Conservation (phyloP, 176 grass and related monocot genomes). For the Zoysia pacifica region DNA sequence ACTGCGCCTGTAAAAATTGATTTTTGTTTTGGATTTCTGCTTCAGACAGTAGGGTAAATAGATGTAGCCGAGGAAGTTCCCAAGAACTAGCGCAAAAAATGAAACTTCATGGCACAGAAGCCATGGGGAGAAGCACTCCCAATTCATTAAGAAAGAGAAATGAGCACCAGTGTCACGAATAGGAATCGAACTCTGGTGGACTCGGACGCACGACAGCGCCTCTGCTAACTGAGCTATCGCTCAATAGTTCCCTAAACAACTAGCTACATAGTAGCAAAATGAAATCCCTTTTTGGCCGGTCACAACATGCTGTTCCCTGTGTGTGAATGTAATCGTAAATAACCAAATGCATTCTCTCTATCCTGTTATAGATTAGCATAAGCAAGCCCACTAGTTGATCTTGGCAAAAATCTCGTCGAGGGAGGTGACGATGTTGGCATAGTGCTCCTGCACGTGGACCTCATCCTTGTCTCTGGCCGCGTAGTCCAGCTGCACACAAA, state of each 20-base stretch:
- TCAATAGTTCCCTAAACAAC: not conserved
- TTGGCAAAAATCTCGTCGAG: constrained; percentile 65
- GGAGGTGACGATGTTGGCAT: constrained; percentile 54
- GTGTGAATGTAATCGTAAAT: not conserved
- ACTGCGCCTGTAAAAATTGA: constrained; percentile 23
- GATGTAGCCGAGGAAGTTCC: constrained; percentile 43
- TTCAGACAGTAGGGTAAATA: constrained; percentile 33
- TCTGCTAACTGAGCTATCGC: too few species aligned
- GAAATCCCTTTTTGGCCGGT: constrained; percentile 42
- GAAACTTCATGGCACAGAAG: too few species aligned
- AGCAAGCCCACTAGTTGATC: constrained; percentile 36
- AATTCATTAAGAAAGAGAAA: too few species aligned
- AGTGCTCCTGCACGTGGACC: constrained; percentile 53
- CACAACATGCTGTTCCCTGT: constrained; percentile 18
- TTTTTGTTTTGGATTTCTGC: constrained; percentile 32
- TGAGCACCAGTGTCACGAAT: not conserved
- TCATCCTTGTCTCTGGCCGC: constrained; percentile 65
- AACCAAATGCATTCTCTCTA: not conserved
- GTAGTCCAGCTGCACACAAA: constrained; percentile 58
- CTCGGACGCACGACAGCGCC: too few species aligned
- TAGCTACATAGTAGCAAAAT: constrained; percentile 37
- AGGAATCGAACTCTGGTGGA: not conserved
- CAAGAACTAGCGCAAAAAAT: constrained; percentile 30
- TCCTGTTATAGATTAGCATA: not conserved
- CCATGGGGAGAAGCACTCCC: too few species aligned